These are phyloP conservation scores for Neurospora sp. DNA, from an alignment of 495 filamentous ascomycete genomes.

Conservation along the genomic window DNA sequence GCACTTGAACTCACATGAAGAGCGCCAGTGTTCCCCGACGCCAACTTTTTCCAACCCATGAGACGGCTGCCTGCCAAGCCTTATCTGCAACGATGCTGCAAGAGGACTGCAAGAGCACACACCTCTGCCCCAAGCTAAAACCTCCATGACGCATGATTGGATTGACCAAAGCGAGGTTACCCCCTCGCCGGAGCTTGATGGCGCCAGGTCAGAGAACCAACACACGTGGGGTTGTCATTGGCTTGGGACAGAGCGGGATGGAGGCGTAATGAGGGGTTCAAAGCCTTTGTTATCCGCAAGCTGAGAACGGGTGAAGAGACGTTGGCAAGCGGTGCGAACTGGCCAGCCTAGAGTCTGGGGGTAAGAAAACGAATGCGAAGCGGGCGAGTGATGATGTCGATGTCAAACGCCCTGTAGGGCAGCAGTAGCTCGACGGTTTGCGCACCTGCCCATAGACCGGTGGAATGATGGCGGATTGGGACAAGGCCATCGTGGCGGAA, in stretches of 20 bases:
- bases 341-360: background rate
- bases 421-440: background rate
- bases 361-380: background rate
- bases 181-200: background rate
- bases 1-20: background rate
- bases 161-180: background rate
- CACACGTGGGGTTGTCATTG: background rate
- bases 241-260: background rate
- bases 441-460: background rate
- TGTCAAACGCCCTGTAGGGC: background rate
- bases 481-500: background rate
- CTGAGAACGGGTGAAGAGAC: background rate
- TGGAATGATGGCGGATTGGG: background rate
- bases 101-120: background rate
- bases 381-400: background rate
- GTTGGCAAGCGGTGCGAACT: background rate
- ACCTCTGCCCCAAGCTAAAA: background rate
- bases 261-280: background rate
- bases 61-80: background rate
- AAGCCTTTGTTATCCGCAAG: background rate
- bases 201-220: background rate
- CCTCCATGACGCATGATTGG: background rate
- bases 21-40: background rate
- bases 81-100: background rate
- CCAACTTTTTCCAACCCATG: background rate